Evolutionary conservation across 1,284 basidiomycete genomes (phyloP).

Genomic region (Sporisorium reilianum): DNA sequence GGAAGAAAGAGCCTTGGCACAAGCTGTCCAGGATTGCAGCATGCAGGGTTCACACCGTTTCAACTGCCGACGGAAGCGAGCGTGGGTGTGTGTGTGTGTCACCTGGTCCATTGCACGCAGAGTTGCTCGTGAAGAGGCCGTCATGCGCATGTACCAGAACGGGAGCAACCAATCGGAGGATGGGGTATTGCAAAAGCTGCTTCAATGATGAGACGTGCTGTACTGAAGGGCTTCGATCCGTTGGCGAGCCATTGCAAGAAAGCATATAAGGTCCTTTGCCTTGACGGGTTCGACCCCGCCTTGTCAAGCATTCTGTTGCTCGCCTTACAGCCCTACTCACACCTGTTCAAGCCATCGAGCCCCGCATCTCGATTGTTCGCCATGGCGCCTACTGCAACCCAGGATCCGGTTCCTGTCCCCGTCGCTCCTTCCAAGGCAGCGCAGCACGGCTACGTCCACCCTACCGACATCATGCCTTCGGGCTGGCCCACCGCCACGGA

Average conservation of each 20-base stretch:
- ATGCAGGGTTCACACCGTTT: neutral
- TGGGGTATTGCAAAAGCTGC: neutral
- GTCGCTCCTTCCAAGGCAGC: constrained; percentile 24
- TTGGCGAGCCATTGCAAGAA: neutral
- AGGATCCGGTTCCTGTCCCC: constrained; percentile 21
- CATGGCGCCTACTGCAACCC: constrained; percentile 33
- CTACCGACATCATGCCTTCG: constrained; percentile 29
- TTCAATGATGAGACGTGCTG: too few relatives aligned
- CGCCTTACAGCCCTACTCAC: neutral
- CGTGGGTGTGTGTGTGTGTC: neutral
- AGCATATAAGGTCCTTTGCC: too few relatives aligned
- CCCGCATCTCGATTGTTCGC: neutral
- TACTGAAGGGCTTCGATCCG: neutral
- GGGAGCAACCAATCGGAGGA: neutral
- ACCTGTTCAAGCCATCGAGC: neutral
- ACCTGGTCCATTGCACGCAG: neutral
- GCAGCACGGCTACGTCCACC: constrained; percentile 26
- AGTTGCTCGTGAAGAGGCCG: neutral
- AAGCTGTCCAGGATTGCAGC: neutral
- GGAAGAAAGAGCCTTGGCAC: neutral
- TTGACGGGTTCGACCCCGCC: neutral
- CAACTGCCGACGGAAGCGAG: neutral
- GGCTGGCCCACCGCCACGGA: constrained; percentile 40
- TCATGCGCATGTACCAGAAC: neutral
- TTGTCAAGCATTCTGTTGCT: too few relatives aligned